These are phyloP conservation scores for Chlorociboria aeruginascens DNA, from an alignment of 495 filamentous ascomycete genomes.

Conservation along the genomic window DNA sequence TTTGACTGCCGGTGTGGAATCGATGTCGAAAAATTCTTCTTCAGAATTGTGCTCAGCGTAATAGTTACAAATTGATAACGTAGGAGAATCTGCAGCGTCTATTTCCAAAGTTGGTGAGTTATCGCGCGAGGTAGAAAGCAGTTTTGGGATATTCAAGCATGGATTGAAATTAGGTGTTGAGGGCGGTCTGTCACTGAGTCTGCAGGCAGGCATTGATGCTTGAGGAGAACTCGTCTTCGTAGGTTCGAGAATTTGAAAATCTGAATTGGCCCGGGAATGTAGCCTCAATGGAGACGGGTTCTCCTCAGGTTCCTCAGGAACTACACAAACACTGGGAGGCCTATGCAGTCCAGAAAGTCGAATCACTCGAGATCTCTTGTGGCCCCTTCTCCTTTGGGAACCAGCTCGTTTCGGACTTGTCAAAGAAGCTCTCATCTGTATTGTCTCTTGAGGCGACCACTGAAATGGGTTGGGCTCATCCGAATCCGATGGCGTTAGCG, in stretches of 20 bases:
- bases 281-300: constrained; percentile 1
- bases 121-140: background rate
- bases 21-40: constrained; percentile 3
- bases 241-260: background rate
- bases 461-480: constrained; percentile 8
- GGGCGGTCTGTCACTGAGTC: constrained; percentile 1
- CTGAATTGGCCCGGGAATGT: background rate
- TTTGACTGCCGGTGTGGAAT: background rate
- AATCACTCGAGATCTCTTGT: constrained; percentile 8
- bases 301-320: constrained; percentile 5
- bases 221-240: background rate
- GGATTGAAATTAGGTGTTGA: constrained; percentile 11
- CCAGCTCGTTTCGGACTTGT: background rate
- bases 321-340: constrained; percentile 3
- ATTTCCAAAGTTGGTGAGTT: constrained; percentile 1
- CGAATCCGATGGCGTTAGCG: background rate
- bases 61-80: constrained; percentile 3
- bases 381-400: background rate
- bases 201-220: background rate
- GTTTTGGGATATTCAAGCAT: background rate
- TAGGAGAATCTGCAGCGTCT: constrained; percentile 2
- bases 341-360: constrained; percentile 6
- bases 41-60: constrained; percentile 5
- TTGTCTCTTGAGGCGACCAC: constrained; percentile 9
- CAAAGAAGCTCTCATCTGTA: constrained; percentile 1